These are phyloP conservation scores for Ceratocystis ficicola DNA, from an alignment of 2,329 filamentous ascomycete genomes.

Conservation along the genomic window DNA sequence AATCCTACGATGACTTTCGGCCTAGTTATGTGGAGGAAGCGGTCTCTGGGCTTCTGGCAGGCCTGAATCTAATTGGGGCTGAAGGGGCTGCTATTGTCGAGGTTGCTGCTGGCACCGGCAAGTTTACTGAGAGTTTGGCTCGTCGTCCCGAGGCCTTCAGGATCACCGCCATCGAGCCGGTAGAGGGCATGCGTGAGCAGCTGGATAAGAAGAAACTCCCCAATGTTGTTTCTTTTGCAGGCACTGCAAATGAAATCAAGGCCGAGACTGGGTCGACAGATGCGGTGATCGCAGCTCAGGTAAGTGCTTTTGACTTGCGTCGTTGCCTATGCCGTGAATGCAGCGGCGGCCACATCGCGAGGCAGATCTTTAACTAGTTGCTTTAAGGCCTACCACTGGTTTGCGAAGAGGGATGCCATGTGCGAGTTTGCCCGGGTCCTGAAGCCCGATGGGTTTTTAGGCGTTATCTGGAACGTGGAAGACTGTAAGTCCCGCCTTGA, in stretches of 20 bases:
- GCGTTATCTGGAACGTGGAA: slow-evolving; percentile 63
- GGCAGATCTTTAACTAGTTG: slow-evolving; percentile 17
- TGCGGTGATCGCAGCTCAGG: slow-evolving; percentile 56
- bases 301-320: slow-evolving; percentile 30
- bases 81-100: slow-evolving; percentile 45
- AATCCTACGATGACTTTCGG: slow-evolving; percentile 53
- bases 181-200: slow-evolving; percentile 50
- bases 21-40: slow-evolving; percentile 52
- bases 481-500: slow-evolving; percentile 41
- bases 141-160: slow-evolving; percentile 46
- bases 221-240: slow-evolving; percentile 44
- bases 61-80: slow-evolving; percentile 40
- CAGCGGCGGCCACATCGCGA: neutral
- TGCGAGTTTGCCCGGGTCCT: slow-evolving; percentile 56
- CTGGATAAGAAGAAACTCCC: slow-evolving; percentile 46
- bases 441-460: slow-evolving; percentile 47
- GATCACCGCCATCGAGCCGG: slow-evolving; percentile 52
- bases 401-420: slow-evolving; percentile 37
- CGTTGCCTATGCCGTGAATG: neutral
- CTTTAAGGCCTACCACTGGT: slow-evolving; percentile 45
- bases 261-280: slow-evolving; percentile 48
- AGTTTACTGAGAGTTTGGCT: slow-evolving; percentile 54
- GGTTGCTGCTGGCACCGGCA: slow-evolving; percentile 56
- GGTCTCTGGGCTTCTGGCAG: slow-evolving; percentile 45
- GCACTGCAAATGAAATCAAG: slow-evolving; percentile 46